Percentiles rank a stretch among this genome's conserved stretches.
Evolutionary conservation across 2,329 filamentous ascomycete species (phyloP).

Genomic region (Aureobasidium sp.): DNA sequence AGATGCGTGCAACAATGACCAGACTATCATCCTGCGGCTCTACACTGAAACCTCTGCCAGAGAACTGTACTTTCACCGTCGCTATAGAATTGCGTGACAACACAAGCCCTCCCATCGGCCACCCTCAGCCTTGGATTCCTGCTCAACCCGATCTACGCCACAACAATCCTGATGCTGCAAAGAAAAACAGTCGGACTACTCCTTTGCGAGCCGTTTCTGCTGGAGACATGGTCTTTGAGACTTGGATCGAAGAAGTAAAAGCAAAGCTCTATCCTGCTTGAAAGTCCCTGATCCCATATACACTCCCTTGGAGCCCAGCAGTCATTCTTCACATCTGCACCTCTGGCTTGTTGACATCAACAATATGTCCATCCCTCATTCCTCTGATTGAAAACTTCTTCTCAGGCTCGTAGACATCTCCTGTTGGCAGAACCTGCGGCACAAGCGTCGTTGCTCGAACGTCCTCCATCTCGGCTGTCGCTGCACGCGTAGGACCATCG

Average conservation of each 20-base stretch:
- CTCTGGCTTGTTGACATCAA: background rate
- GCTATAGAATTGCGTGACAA: constrained; percentile 62
- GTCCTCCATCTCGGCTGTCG: background rate
- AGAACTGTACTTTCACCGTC: constrained; percentile 65
- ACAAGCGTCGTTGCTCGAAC: background rate
- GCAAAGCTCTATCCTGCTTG: background rate
- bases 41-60: constrained; percentile 49
- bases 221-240: constrained; percentile 57
- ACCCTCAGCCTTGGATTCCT: constrained; percentile 53
- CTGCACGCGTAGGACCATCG: background rate
- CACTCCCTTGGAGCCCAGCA: background rate
- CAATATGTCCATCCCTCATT: background rate
- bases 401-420: background rate
- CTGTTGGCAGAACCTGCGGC: background rate
- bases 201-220: constrained; percentile 55
- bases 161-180: constrained; percentile 12
- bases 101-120: constrained; percentile 37
- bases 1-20: constrained; percentile 58
- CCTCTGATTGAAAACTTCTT: background rate
- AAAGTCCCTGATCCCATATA: background rate
- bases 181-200: constrained; percentile 36
- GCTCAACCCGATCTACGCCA: constrained; percentile 41
- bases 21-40: constrained; percentile 53
- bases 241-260: constrained; percentile 50
- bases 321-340: background rate